A percentile compares a stretch with the other conserved stretches of the same genome.
Conservation (phyloP, 495 filamentous ascomycete species). For the Alectoria sarmentosa region DNA sequence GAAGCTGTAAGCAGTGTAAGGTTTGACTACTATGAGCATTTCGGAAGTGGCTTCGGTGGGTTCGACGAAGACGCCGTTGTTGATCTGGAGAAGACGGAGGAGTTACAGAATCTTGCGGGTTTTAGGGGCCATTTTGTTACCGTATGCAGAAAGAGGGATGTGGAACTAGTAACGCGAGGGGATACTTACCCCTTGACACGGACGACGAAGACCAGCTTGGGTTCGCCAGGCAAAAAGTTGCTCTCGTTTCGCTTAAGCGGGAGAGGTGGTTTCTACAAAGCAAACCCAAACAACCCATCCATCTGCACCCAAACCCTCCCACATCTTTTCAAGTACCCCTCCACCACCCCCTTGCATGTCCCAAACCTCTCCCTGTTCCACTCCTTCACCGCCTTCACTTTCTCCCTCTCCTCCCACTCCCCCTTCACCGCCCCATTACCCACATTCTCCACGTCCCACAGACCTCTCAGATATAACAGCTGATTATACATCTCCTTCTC, state of each 20-base stretch:
- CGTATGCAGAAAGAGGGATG: slow-evolving; percentile 11
- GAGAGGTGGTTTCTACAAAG: slow-evolving; percentile 55
- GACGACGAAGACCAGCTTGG: slow-evolving; percentile 95
- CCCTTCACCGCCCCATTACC: slow-evolving; percentile 28
- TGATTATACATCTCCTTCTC: slow-evolving; percentile 93
- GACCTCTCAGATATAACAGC: slow-evolving; percentile 72
- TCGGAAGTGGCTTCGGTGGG: slow-evolving; percentile 96
- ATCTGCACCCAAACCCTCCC: slow-evolving; percentile 95
- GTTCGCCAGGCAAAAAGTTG: slow-evolving; percentile 87
- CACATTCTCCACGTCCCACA: slow-evolving; percentile 76
- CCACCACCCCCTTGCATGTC: slow-evolving; percentile 69
- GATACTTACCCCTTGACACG: slow-evolving; percentile 87
- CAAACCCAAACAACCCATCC: slow-evolving; percentile 80
- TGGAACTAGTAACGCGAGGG: neutral
- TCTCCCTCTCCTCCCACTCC: slow-evolving; percentile 49
- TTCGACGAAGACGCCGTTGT: slow-evolving; percentile 97
- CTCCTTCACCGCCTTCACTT: slow-evolving; percentile 61
- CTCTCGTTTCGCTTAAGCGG: slow-evolving; percentile 85
- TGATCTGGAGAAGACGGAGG: slow-evolving; percentile 98
- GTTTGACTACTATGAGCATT: slow-evolving; percentile 97
- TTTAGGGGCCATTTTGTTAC: slow-evolving; percentile 99
- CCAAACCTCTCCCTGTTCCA: slow-evolving; percentile 72
- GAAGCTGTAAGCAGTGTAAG: slow-evolving; percentile 97
- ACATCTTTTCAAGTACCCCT: slow-evolving; percentile 84
- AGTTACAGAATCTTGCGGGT: slow-evolving; percentile 99